Percentiles rank a stretch among this genome's conserved stretches.
phyloP scores from a whole-genome alignment of 345 rosid genomes.

The Aurinia saxatilis region DNA sequence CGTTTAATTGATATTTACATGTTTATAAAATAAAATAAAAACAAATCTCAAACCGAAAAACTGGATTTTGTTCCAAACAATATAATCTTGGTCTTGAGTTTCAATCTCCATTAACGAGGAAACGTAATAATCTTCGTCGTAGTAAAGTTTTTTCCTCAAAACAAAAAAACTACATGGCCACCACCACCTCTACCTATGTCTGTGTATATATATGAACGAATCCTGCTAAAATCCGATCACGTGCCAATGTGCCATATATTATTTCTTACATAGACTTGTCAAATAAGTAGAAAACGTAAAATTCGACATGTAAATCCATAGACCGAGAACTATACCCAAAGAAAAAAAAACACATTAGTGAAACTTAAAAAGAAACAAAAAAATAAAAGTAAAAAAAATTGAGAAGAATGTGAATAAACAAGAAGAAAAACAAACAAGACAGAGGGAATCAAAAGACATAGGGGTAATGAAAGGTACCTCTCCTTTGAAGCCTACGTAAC shows the following conservation, averaged over 20 bases:
- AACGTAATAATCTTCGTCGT: not conserved
- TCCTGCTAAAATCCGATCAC: constrained; percentile 17
- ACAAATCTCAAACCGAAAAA: no score
- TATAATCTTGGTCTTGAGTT: not conserved
- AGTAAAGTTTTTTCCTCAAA: no score
- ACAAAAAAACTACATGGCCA: not conserved
- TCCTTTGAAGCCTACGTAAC: constrained; percentile 18
- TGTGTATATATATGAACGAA: not conserved
- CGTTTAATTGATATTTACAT: no score
- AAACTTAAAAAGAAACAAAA: not conserved
- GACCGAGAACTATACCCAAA: not conserved
- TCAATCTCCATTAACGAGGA: not conserved
- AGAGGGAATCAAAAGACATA: constrained; percentile 24
- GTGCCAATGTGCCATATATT: constrained; percentile 8
- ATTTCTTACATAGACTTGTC: constrained; percentile 13
- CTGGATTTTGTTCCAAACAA: not conserved
- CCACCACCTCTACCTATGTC: no score
- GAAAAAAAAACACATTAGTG: not conserved
- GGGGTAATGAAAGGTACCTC: constrained; percentile 22
- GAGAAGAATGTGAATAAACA: constrained; percentile 11
- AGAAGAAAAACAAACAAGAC: constrained; percentile 8
- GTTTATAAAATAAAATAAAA: no score
- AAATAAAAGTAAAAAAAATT: no score
- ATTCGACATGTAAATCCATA: constrained; percentile 18
- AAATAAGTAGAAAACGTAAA: constrained; percentile 12